Base-by-base conservation (phyloP, 1,139 yeast genomes). In the Magnusiomyces tetraspermus region DNA sequence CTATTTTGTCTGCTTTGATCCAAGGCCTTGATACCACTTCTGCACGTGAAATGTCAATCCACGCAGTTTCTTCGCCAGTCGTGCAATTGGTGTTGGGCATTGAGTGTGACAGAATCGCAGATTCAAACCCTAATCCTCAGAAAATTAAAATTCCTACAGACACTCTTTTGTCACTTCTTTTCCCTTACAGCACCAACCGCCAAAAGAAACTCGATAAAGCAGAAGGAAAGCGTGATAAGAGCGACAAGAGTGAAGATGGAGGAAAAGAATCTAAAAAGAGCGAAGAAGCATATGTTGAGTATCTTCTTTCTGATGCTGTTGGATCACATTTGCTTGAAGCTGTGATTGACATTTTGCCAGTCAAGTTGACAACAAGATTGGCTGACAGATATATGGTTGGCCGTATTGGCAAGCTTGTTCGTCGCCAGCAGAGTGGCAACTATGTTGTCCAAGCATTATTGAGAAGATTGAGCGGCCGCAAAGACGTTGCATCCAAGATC, bases 241-340 rank as follows among this genome's bases (percentile, higher is more conserved):
- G 46, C 19, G 46, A 51, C 8, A 52, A 54, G 44, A 59, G 57
- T 30, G 56, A 59, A 48, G 54, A 52, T 31, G 59, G 53, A 40
- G 52, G 51, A 47, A 57, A 53, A 52, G 77, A 52, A 82, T 83
- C 54, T 60, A 79, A 0, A 78, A 81, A 54, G 24, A 23, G 43
- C 13, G 96, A 89, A 65, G 89, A 80, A 58, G 79, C 92, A 1
- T 89, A 85, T 66, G 83, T 89, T 42, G 96, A 89, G 65, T 85
- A 85, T 64, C 73, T 90, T 54, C 71, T 90, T 50, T 82, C 94
- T 5, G 96, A 90, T 63, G 76, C 95, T 0, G 88, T 89, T 17
- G 98, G 97, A 0, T 84, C 95, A 1, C 97, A 89, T 69, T 89
- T 90, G 71, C 73, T 90, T 44, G 90, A 90, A 67, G 76, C 83